Conservation (phyloP, 768 basidiomycete species). For the Phaffia australis region DNA sequence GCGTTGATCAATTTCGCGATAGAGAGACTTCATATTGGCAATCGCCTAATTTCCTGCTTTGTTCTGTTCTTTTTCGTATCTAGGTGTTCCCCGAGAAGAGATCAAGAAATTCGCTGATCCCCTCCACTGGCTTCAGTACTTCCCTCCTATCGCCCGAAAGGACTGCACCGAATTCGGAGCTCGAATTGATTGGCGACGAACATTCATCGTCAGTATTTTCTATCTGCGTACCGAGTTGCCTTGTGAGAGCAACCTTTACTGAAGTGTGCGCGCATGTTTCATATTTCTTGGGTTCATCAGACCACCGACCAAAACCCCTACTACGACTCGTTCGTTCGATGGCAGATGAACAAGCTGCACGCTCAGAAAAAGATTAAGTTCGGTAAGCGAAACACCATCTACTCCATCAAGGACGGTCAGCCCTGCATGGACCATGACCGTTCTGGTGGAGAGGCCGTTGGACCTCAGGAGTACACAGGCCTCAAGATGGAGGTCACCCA, state of each 20-base stretch:
- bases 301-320: conserved; percentile 78
- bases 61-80: neutral
- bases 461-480: conserved; percentile 89
- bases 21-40: neutral
- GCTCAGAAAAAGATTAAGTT: conserved; percentile 87
- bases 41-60: neutral
- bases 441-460: conserved; percentile 81
- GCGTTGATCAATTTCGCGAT: neutral
- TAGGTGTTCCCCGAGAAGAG: conserved; percentile 67
- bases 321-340: conserved; percentile 91
- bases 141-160: conserved; percentile 80
- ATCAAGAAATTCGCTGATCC: conserved; percentile 97
- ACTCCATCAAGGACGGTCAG: conserved; percentile 96
- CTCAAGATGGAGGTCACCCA: conserved; percentile 86
- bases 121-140: conserved; percentile 81
- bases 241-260: neutral
- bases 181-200: conserved; percentile 91
- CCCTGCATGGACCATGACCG: conserved; percentile 99
- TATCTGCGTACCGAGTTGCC: neutral
- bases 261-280: neutral
- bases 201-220: conserved; percentile 64
- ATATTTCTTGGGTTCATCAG: neutral
- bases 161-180: conserved; percentile 85
- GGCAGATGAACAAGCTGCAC: conserved; percentile 93
- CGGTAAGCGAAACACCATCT: conserved; percentile 95